phyloP scores from a whole-genome alignment of 116 monocot genomes.

The Dioscorea cayenensis region DNA sequence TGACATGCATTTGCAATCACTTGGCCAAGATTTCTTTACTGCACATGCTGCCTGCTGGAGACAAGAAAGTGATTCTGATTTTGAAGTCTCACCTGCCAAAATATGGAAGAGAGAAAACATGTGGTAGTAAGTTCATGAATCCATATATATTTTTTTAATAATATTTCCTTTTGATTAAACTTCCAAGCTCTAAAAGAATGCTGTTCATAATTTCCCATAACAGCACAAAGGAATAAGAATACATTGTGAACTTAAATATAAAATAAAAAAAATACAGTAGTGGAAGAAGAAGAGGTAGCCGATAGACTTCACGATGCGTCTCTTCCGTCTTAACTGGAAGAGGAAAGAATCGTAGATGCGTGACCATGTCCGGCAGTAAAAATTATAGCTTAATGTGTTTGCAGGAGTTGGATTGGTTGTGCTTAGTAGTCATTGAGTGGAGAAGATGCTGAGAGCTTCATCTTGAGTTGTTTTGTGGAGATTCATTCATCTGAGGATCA shows the following conservation, averaged over 20 bases:
- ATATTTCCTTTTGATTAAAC: too few relatives aligned
- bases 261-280: background rate
- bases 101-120: too few relatives aligned
- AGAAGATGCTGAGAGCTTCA: background rate
- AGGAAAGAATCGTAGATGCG: slow-evolving; percentile 3
- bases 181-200: background rate
- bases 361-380: background rate
- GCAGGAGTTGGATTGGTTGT: background rate
- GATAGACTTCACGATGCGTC: too few relatives aligned
- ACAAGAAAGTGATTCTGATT: too few relatives aligned
- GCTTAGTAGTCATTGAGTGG: background rate
- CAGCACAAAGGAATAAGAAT: background rate
- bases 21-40: too few relatives aligned
- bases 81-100: too few relatives aligned
- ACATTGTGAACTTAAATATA: background rate
- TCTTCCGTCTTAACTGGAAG: background rate
- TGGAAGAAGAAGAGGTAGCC: too few relatives aligned
- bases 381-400: background rate
- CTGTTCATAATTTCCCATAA: background rate
- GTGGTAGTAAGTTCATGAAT: too few relatives aligned
- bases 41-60: too few relatives aligned
- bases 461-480: slow-evolving; percentile 1
- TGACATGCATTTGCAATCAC: too few relatives aligned
- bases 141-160: too few relatives aligned
- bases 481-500: slow-evolving; percentile 12